Evolutionary conservation across 2,329 filamentous ascomycete genomes (phyloP), one percentile per base, ranked within the genome.

Genomic region (Colletotrichum lindemuthianum): DNA sequence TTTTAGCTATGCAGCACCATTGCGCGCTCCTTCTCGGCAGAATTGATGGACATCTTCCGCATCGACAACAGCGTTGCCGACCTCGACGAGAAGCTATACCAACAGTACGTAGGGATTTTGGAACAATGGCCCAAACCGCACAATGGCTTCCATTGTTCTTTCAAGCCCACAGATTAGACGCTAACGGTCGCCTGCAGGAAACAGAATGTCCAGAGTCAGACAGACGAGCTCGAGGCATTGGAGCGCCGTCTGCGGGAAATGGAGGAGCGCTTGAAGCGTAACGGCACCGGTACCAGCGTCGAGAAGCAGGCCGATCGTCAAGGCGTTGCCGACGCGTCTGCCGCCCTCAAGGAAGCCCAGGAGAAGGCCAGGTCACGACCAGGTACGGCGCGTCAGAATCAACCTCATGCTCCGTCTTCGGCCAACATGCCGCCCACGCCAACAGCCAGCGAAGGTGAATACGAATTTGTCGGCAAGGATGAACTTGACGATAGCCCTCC

Each of bases 31-130:
- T 97, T 97, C 80, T 95, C 93, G 65, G 84, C 88, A 48, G 92
- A 95, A 76, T 84, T 97, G 66, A 91, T 95, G 82, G 90, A 93
- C 75, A 90, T 96, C 71, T 97, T 97, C 82, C 90, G 91, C 73
- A 89, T 97, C 74, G 92, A 96, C 71, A 90, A 89, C 77, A 90
- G 90, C 70, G 75, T 96, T 63, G 87, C 90, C 72, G 86, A 90
- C 67, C 84, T 97, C 40, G 88, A 91, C 72, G 84, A 90, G 75
- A 87, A 91, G 70, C 88, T 97, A 66, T 86, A 92, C 75, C 86
- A 92, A 77, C 95, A 94, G 94, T 97, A 82, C 74, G 89, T 80
- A 45, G 16, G 47, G 24, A 50, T 66, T 43, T 59, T 48, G 13
- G 40, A 48, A 41, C 51, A 10, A 45, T 9, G 36, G 33, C 41